Base-by-base conservation (phyloP, 495 filamentous ascomycete genomes). In the Patellaria atrata region DNA sequence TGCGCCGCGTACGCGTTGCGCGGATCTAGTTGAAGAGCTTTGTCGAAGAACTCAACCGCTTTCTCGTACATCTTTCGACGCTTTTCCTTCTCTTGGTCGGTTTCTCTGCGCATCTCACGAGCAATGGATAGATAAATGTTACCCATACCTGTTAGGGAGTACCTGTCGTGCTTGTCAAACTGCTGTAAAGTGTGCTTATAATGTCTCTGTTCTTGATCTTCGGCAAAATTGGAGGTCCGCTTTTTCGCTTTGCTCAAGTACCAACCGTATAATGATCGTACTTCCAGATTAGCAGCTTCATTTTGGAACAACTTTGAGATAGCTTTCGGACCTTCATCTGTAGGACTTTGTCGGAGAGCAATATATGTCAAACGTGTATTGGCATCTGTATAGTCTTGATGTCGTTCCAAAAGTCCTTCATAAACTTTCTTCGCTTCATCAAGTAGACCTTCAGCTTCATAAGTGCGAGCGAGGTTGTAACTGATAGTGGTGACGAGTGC, bases 21-120 rank as follows among this genome's bases (percentile, higher is more conserved):
- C 1, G 81, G 73, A 48, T 97, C 89, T 2, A 96, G 61, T 50
- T 89, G 84, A 11, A 97, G 61, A 16, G 84, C 87, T 60, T 97
- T 97, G 54, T 96, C 91, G 53, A 93, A 97, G 62, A 96, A 96
- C 53, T 94, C 91, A 8, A 96, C 85, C 1, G 89, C 87, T 38
- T 80, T 81, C 53, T 75, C 71, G 53, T 94, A 97, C 44, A 71
- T 75, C 46, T 77, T 79, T 26, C 76, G 75, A 26, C 87, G 75
- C 58, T 91, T 91, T 40, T 89, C 79, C 58, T 80, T 89, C 34
- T 97, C 87, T 37, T 68, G 60, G 11, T 96, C 89, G 2, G 79
- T 80, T 24, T 89, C 80, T 31, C 86, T 69, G 28, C 79, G 77
- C 86, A 96, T 94, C 55, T 97, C 89, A 26, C 89, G 75, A 2